Base-by-base conservation (phyloP, 768 basidiomycete genomes). In the Collybia nuda region DNA sequence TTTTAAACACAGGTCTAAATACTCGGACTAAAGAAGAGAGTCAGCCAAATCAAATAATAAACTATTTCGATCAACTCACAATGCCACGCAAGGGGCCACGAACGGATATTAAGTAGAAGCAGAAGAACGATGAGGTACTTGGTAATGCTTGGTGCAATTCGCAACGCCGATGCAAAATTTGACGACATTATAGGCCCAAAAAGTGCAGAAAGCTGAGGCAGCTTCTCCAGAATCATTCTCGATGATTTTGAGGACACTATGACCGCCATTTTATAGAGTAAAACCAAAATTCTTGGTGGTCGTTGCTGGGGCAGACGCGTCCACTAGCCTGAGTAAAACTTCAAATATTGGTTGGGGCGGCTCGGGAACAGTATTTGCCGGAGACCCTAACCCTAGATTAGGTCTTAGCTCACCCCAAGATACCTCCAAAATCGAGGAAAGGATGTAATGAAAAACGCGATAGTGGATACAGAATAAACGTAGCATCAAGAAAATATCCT, bases 11-110 rank as follows among this genome's bases (percentile, higher is more conserved):
- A 11, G 78, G 80, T 54, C 72, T 67, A 59, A 84, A 80, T 2
- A 85, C 75, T 5, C 80, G 79, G 36, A 79, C 84, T 82, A 46
- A 56, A 17, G 14, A 50, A 7, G 51, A 7, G 51, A 19, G 32
- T 32, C 32, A 32, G 14, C 47, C 17, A 56, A 24, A 52, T 19
- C 43, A 19, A 11, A 50, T 23, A 12, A 44, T 35, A 43, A 21
- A 29, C 12, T 4, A 21, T 37, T 39, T 32, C 37, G 39, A 40
- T 5, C 15, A 5, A 77, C 86, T 61, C 59, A 88, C 87, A 57
- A 57, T 88, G 87, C 86, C 87, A 90, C 23, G 71, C 71, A 18
- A 86, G 60, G 1, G 88, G 88, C 61, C 80, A 76, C 12, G 85
- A 85, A 17, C 81, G 78, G 15, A 69, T 51, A 52, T 89, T 88